Conservation (phyloP, 257 asterid species). For the Nicotiana noctiflora region DNA sequence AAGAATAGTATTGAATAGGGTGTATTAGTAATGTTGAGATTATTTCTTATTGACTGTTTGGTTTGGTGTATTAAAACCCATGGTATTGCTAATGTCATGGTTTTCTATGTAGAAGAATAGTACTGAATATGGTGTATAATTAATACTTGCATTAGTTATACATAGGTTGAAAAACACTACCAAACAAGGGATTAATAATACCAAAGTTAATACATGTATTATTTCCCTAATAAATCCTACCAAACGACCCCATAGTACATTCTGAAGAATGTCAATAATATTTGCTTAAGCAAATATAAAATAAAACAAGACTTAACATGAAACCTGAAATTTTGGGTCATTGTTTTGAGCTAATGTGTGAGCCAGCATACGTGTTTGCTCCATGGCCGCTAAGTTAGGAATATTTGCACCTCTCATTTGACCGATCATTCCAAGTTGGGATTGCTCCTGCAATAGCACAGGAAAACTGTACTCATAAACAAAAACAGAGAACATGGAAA, state of each 20-base stretch:
- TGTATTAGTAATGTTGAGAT: too few relatives aligned
- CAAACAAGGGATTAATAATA: too few relatives aligned
- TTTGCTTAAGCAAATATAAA: neutral
- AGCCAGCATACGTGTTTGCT: constrained; percentile 91
- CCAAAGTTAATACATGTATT: too few relatives aligned
- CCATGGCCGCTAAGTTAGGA: constrained; percentile 70
- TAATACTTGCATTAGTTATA: too few relatives aligned
- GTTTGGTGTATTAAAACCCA: too few relatives aligned
- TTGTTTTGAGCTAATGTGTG: constrained; percentile 86
- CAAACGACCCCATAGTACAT: neutral
- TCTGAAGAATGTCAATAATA: neutral
- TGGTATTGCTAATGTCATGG: too few relatives aligned
- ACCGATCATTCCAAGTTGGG: constrained; percentile 66
- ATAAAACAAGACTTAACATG: neutral
- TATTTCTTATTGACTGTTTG: too few relatives aligned
- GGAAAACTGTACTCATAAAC: constrained; percentile 7
- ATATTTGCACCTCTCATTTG: constrained; percentile 57
- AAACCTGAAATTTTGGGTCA: constrained; percentile 97
- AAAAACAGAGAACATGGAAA: neutral
- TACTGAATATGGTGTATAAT: too few relatives aligned
- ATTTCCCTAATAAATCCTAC: too few relatives aligned
- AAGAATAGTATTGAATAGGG: too few relatives aligned
- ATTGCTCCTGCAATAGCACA: constrained; percentile 60
- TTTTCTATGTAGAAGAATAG: too few relatives aligned
- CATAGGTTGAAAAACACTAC: too few relatives aligned